These are phyloP conservation scores for Scedosporium aurantiacum DNA, from an alignment of 2,329 filamentous ascomycete genomes.

Conservation along the genomic window DNA sequence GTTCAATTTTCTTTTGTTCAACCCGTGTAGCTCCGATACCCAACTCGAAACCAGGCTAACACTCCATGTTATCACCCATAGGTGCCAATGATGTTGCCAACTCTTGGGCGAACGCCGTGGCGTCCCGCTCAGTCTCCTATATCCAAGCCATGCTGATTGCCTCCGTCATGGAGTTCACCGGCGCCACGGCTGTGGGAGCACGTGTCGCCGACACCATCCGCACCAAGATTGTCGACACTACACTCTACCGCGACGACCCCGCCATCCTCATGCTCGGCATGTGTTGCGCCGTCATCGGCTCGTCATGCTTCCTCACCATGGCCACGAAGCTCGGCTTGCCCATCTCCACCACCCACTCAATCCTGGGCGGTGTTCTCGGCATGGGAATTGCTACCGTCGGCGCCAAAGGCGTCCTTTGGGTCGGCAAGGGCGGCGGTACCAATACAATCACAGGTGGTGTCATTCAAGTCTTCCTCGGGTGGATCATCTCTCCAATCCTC, in stretches of 20 bases:
- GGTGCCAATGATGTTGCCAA: conserved; percentile 60
- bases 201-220: conserved; percentile 52
- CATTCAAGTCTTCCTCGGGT: conserved; percentile 25
- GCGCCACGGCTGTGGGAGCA: conserved; percentile 47
- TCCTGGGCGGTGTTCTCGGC: conserved; percentile 48
- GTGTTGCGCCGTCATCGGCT: conserved; percentile 42
- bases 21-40: neutral
- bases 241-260: conserved; percentile 34
- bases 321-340: conserved; percentile 43
- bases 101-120: conserved; percentile 62
- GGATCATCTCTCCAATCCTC: conserved; percentile 23
- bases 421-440: conserved; percentile 27
- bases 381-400: conserved; percentile 47
- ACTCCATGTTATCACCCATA: conserved; percentile 4
- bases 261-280: conserved; percentile 47
- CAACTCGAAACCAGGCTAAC: neutral
- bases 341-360: conserved; percentile 52
- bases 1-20: no score
- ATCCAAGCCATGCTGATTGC: conserved; percentile 48
- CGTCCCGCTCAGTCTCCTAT: conserved; percentile 54
- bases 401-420: conserved; percentile 40
- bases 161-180: conserved; percentile 49
- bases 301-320: conserved; percentile 43
- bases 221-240: conserved; percentile 43
- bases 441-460: conserved; percentile 30